Evolutionary conservation across 2,329 filamentous ascomycete genomes (phyloP), one percentile per base, ranked within the genome.

Genomic region (Verticillium nonalfalfae): DNA sequence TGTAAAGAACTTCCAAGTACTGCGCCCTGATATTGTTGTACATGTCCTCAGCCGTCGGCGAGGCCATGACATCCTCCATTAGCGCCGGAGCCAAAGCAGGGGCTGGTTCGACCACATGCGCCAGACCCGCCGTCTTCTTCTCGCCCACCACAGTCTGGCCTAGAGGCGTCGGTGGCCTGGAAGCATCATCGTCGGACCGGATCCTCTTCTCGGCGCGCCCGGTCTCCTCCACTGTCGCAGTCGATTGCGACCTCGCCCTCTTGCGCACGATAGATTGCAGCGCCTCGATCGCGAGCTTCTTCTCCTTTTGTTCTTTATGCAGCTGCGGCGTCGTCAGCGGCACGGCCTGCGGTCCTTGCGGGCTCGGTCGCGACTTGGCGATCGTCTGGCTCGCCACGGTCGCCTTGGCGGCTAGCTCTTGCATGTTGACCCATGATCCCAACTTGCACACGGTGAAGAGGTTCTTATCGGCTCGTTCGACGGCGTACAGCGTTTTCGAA

Each of bases 91-190:
- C 58, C 13, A 69, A 68, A 54, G 69, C 62, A 36, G 64, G 54
- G 60, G 61, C 31, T 57, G 60, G 62, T 60, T n/a, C 63, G 34
- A 63, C 59, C 7, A 62, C 59, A 35, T 60, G 58, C 9, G 57
- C 50, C 36, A 60, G 59, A 52, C 52, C 26, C 34, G 62, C 62
- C 13, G 56, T n/a, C 15, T 6, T 52, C 54, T 55, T 38, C 45
- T 50, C 45, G 2, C 9, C n/a, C 3, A 26, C 45, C 3, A 26
- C 18, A 26, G 45, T 21, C 18, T 50, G 45, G 13, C 31, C 54
- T 15, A 59, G 14, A 82, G 54, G 80, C 81, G 75, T 98, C 95
- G 79, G 98, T 92, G n/a, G 88, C 89, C 68, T 92, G 90, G 58
- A 98, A 13, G 31, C 11, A n/a, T 61, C 55, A 15, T 62, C 63